These are phyloP conservation scores for Salix koriyanagi DNA, from an alignment of 345 rosid species.

Conservation along the genomic window DNA sequence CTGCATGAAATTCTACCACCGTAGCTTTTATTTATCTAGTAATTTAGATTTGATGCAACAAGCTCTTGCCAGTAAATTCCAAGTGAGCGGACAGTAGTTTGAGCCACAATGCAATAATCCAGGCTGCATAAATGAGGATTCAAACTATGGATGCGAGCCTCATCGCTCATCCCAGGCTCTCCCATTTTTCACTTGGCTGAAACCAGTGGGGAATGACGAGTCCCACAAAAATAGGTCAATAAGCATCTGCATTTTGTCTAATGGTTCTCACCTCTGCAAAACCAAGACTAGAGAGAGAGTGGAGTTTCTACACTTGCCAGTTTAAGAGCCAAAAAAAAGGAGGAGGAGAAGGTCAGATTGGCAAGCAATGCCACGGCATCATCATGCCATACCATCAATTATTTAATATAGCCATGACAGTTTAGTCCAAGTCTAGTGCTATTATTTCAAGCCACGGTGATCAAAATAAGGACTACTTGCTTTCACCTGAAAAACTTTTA, in stretches of 20 bases:
- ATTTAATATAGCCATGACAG: not conserved
- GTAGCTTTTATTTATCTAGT: not conserved
- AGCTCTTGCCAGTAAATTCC: not conserved
- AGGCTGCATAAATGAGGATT: not conserved
- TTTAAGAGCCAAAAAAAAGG: no score
- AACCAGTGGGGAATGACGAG: not conserved
- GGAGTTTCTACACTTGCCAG: not conserved
- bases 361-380: no score
- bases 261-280: not conserved
- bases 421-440: not conserved
- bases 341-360: no score
- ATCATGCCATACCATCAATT: not conserved
- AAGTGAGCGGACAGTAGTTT: not conserved
- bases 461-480: not conserved
- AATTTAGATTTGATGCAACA: not conserved
- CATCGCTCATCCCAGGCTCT: not conserved
- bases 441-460: not conserved
- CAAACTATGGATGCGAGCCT: not conserved
- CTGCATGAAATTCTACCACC: not conserved
- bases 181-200: not conserved
- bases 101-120: not conserved
- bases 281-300: not conserved
- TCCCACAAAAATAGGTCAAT: not conserved
- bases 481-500: not conserved
- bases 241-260: not conserved